Conservation (phyloP, 495 filamentous ascomycete genomes). For the Aspergillus campestris region DNA sequence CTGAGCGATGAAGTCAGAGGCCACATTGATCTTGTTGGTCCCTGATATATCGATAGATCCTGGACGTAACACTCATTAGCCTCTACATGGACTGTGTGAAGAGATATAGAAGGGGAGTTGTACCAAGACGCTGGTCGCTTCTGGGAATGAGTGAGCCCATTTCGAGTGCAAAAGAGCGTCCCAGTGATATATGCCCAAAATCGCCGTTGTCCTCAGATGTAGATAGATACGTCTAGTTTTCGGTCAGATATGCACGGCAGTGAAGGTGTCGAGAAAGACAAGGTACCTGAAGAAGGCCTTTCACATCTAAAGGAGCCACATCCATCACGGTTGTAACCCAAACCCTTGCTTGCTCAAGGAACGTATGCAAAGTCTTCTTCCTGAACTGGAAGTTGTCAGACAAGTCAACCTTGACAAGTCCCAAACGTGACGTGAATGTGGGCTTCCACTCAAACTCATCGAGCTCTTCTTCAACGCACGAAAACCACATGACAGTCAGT, state of each 20-base stretch:
- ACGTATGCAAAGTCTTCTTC: constrained; percentile 63
- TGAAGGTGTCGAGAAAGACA: not conserved
- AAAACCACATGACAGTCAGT: constrained; percentile 85
- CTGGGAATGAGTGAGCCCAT: constrained; percentile 81
- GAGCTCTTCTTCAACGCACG: constrained; percentile 86
- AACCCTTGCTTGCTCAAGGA: constrained; percentile 63
- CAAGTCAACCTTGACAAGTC: constrained; percentile 72
- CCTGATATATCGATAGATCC: constrained; percentile 64
- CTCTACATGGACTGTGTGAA: no score
- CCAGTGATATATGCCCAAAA: constrained; percentile 83
- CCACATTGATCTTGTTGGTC: constrained; percentile 69
- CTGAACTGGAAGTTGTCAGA: constrained; percentile 82
- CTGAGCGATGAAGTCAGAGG: constrained; percentile 91
- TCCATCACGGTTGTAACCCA: constrained; percentile 79
- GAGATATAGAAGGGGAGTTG: constrained; percentile 14
- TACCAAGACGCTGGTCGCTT: constrained; percentile 77
- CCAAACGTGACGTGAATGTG: constrained; percentile 63
- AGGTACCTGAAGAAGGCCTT: constrained; percentile 69
- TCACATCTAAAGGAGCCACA: constrained; percentile 86
- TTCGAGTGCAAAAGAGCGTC: constrained; percentile 90
- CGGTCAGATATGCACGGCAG: constrained; percentile 6
- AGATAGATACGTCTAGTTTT: constrained; percentile 70
- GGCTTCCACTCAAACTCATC: constrained; percentile 87
- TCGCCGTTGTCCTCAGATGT: constrained; percentile 81
- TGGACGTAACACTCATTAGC: constrained; percentile 6